Percentiles rank a stretch among this genome's conserved stretches.
Evolutionary conservation across 1,284 basidiomycete species (phyloP).

Genomic region (Moniliophthora roreri): DNA sequence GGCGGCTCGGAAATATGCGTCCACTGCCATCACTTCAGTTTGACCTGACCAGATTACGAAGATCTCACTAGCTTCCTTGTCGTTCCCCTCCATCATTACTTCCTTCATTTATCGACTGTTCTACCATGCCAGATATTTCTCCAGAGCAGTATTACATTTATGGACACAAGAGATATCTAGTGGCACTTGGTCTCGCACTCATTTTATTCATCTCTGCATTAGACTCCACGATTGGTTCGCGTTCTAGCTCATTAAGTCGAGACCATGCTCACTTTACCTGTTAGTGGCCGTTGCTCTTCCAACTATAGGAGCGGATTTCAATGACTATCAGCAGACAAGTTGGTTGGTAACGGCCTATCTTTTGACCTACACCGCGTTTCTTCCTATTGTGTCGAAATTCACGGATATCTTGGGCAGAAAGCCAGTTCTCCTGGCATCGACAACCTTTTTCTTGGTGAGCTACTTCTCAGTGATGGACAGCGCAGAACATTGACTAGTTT

Average conservation of each 20-base stretch:
- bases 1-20: no score
- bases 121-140: not conserved
- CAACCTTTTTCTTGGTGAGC: not conserved
- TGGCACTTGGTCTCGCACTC: not conserved
- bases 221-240: not conserved
- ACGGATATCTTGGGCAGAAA: not conserved
- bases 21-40: no score
- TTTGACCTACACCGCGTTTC: not conserved
- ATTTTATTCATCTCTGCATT: constrained; percentile 2
- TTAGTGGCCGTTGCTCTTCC: constrained; percentile 1
- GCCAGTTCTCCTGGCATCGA: not conserved
- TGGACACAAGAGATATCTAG: not conserved
- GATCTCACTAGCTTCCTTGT: no score
- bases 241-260: no score
- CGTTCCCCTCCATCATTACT: no score
- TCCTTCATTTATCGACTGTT: no score
- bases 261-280: not conserved
- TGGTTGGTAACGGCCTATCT: constrained; percentile 2
- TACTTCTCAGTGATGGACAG: not conserved
- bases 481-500: not conserved
- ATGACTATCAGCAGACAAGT: not conserved
- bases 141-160: not conserved
- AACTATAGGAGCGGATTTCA: constrained; percentile 1
- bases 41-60: no score
- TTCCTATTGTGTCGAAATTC: not conserved